Base-by-base conservation (phyloP, 129 eudicot species). In the Flaveria robusta region DNA sequence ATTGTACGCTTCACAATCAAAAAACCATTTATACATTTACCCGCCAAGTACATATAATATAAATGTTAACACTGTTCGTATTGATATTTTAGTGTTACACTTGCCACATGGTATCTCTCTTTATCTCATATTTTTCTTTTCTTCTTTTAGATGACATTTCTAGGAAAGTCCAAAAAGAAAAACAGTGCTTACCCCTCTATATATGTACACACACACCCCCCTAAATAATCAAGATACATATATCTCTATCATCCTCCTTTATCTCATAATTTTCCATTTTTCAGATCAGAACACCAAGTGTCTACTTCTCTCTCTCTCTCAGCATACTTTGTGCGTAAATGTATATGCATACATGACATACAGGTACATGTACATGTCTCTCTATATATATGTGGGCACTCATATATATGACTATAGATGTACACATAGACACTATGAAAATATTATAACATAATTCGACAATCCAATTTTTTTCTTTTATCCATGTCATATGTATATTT, bases 301-400 rank as follows among this genome's bases (percentile, higher is more conserved):
- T 52, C n/a, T 52, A 16, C 23, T 7, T 5, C 22, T 52, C 64
- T 22, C 64, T 19, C 60, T 9, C 29, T 22, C 31, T 56, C 15
- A 56, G 22, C 64, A 56, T 56, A 56, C 37, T 59, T 59, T 23
- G 66, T 23, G 66, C 39, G 29, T 59, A 23, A 11, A 59, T 59
- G 66, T 23, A 23, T 59, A 59, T 24, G 13, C 66, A 24, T 59
- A 56, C 31, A 56, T 9, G 23, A 31, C 37, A 31, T 22, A 59
- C 34, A 23, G 16, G 34, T 59, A 59, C 14, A 22, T 9, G 3
- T 59, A 23, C 13, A 10, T 24, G 37, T 23, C 3, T 59, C 34
- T 22, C 66, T 58, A 9, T 19, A 3, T 55, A 2, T 55, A 12
- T 19, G 9, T 55, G 13, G 9, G 22, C 62, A 19, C 22, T 2